Percentiles rank a stretch among this genome's conserved stretches.
Evolutionary conservation across 805 yeast species (phyloP).

Genomic region (Starmera quercuum): DNA sequence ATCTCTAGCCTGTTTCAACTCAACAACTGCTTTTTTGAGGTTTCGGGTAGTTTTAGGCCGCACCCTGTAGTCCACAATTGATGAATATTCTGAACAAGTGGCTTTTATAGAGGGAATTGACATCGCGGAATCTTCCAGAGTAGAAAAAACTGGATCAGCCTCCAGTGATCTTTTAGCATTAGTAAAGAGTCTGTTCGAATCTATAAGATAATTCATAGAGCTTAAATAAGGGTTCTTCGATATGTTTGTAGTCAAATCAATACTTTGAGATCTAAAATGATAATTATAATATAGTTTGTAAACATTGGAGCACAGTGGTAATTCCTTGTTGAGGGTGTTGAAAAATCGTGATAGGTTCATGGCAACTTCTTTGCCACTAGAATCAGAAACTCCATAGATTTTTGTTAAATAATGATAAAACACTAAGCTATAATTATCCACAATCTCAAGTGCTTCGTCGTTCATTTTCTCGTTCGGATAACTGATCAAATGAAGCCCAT

Average conservation of each 20-base stretch:
- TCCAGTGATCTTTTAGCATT: slow-evolving; percentile 24
- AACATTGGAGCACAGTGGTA: slow-evolving; percentile 7
- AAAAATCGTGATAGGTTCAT: slow-evolving; percentile 11
- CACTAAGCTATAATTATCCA: slow-evolving; percentile 17
- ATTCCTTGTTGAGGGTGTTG: slow-evolving; percentile 12
- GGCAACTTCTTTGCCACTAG: slow-evolving; percentile 3
- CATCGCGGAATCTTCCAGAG: slow-evolving; percentile 42
- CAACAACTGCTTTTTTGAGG: slow-evolving; percentile 14
- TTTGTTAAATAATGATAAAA: slow-evolving; percentile 14
- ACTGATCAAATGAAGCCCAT: slow-evolving; percentile 6
- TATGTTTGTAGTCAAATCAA: slow-evolving; percentile 9
- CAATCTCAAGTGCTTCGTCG: not conserved
- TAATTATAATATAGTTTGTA: slow-evolving; percentile 16
- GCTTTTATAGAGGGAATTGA: slow-evolving; percentile 31
- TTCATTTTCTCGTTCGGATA: not conserved
- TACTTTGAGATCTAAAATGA: slow-evolving; percentile 8
- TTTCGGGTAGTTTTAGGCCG: slow-evolving; percentile 15
- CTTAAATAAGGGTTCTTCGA: slow-evolving; percentile 13
- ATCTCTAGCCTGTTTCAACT: slow-evolving; percentile 15
- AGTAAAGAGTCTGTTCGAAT: slow-evolving; percentile 21
- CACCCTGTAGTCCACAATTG: slow-evolving; percentile 6
- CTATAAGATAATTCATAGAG: slow-evolving; percentile 21
- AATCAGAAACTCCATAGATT: slow-evolving; percentile 4
- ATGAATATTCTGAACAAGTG: not conserved
- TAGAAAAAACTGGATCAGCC: slow-evolving; percentile 41